phyloP scores from a whole-genome alignment of 345 rosid genomes.

The Eucalyptus marginata region DNA sequence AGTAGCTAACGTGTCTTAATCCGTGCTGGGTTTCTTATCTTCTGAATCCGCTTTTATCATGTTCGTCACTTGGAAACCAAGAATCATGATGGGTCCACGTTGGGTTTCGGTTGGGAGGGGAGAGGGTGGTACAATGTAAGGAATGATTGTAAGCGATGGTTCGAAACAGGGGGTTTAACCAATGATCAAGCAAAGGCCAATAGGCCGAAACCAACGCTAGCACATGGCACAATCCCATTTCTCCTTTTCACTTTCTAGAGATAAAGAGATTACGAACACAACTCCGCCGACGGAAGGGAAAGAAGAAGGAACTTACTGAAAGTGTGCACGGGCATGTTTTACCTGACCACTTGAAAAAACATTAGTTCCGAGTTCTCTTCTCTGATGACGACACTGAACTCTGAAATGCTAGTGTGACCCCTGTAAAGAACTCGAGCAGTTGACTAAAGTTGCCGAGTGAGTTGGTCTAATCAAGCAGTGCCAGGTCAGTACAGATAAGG shows the following conservation, averaged over 20 bases:
- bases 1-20: neutral
- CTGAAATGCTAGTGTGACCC: too few species aligned
- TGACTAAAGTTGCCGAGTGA: neutral
- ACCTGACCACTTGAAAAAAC: neutral
- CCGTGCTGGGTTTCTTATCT: neutral
- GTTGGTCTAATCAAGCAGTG: neutral
- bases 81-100: neutral
- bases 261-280: neutral
- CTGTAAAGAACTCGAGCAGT: neutral
- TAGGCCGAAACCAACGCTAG: neutral
- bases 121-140: neutral
- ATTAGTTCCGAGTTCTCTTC: neutral
- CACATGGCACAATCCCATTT: neutral
- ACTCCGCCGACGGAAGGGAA: neutral
- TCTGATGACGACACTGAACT: neutral
- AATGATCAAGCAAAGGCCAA: neutral
- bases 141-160: neutral
- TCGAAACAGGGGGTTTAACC: neutral
- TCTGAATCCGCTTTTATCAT: neutral
- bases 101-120: neutral
- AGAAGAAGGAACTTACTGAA: neutral
- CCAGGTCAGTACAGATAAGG: neutral
- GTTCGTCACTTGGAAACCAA: neutral
- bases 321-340: neutral
- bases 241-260: neutral